phyloP scores from a whole-genome alignment of 2,329 filamentous ascomycete genomes.

The Phyllachora maydis region DNA sequence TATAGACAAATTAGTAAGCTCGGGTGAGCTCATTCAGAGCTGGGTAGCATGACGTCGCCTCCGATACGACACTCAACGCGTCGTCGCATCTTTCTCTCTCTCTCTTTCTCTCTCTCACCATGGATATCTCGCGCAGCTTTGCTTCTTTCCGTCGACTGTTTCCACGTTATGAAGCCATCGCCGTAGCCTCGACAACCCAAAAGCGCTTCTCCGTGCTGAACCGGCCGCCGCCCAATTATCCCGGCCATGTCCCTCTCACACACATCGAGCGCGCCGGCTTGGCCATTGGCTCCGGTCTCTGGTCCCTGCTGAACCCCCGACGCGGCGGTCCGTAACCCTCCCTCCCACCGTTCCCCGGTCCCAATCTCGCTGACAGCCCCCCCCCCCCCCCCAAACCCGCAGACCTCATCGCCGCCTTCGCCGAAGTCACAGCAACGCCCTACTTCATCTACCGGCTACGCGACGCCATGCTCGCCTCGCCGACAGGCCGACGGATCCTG shows the following conservation, averaged over 20 bases:
- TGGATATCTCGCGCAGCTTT: constrained; percentile 6
- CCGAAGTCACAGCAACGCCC: constrained; percentile 82
- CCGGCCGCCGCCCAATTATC: constrained; percentile 72
- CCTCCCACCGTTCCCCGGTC: neutral
- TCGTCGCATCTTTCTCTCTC: constrained; percentile 1
- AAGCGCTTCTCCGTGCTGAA: constrained; percentile 58
- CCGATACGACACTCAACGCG: constrained; percentile 6
- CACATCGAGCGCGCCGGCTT: constrained; percentile 54
- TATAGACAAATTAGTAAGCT: too few species aligned
- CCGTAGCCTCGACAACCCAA: constrained; percentile 1
- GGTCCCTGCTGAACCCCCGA: constrained; percentile 52
- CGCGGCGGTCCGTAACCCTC: constrained; percentile 42
- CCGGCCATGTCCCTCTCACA: constrained; percentile 80
- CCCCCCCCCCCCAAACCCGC: constrained; percentile 1
- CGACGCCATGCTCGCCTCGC: constrained; percentile 67
- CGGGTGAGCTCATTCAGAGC: too few species aligned
- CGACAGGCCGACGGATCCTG: constrained; percentile 79
- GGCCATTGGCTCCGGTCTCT: constrained; percentile 40
- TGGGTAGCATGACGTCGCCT: too few species aligned
- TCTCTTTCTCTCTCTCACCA: too few species aligned
- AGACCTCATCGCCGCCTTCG: constrained; percentile 90
- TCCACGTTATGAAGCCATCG: neutral
- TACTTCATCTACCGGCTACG: constrained; percentile 89
- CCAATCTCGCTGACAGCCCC: constrained; percentile 1
- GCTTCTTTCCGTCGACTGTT: too few species aligned